These are phyloP conservation scores for Cerioporus squamosus DNA, from an alignment of 1,284 basidiomycete genomes.

Conservation along the genomic window DNA sequence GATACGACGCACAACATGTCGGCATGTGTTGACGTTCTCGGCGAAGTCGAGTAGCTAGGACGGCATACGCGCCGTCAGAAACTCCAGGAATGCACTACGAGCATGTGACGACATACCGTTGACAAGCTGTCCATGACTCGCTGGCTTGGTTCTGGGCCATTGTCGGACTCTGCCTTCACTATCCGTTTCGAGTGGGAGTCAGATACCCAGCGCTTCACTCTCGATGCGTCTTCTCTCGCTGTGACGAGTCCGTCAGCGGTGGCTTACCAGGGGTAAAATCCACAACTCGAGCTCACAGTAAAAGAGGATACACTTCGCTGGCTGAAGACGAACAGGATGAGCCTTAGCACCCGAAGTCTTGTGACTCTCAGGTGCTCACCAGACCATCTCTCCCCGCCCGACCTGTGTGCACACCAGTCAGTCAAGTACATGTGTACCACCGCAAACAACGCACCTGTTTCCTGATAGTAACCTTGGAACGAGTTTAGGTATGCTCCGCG, in stretches of 20 bases:
- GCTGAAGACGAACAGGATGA: slow-evolving; percentile 43
- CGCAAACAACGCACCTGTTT: slow-evolving; percentile 62
- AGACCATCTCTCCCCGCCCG: slow-evolving; percentile 85
- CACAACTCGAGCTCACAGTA: slow-evolving; percentile 59
- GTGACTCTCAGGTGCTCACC: slow-evolving; percentile 44
- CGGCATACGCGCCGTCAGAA: slow-evolving; percentile 48
- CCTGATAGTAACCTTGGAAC: slow-evolving; percentile 81
- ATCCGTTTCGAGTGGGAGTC: slow-evolving; percentile 50
- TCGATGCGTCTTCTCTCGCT: slow-evolving; percentile 79
- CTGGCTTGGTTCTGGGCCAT: slow-evolving; percentile 67
- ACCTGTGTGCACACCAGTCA: slow-evolving; percentile 37
- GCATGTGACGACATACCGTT: slow-evolving; percentile 47
- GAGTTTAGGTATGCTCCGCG: neutral
- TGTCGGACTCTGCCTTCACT: slow-evolving; percentile 41
- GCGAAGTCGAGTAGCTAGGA: slow-evolving; percentile 67
- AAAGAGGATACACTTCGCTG: slow-evolving; percentile 80
- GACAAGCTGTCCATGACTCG: slow-evolving; percentile 67
- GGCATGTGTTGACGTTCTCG: slow-evolving; percentile 66
- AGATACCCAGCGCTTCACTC: slow-evolving; percentile 57
- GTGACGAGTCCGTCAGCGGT: slow-evolving; percentile 1
- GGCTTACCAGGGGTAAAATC: neutral
- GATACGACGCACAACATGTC: slow-evolving; percentile 63
- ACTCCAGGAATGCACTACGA: neutral
- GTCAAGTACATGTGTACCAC: too few species aligned
- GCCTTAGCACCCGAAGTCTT: neutral